Base-by-base conservation (phyloP, 805 yeast genomes). In the Grigorovia jiainica region DNA sequence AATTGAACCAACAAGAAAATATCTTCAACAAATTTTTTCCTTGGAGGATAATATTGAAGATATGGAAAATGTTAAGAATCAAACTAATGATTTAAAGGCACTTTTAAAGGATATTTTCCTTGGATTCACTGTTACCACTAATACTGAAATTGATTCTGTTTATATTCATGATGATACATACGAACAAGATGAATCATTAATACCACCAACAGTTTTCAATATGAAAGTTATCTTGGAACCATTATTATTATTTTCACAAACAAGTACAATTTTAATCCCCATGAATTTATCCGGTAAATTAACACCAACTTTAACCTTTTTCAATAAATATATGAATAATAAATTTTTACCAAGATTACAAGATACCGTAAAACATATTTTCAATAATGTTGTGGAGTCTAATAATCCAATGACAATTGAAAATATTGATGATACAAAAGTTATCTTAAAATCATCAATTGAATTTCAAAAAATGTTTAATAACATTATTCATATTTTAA, bases 181-280 rank as follows among this genome's bases (percentile, higher is more conserved):
- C 45, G 68, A 76, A 18, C 72, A 74, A 49, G 79, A 80, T 41
- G 79, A 81, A 46, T 71, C 79, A 3, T 61, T 86, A 31, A 82
- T 84, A 2, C 76, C 79, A 0, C 78, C 86, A 2, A 78, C 78
- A 53, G 72, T 87, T 13, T 78, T 82, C 61, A 86, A 87, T 52
- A 85, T 89, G 81, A 72, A 89, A 48, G 72, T 83, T 5, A 72
- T 87, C 13, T 61, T 86, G 38, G 95, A 83, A 43, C 79, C 84
- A 31, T 76, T 86, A 31, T 68, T 86, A 38, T 63, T 78, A 10
- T 86, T 85, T 53, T 67, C 78, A 20, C 79, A 83, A 36, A 78
- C 84, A 1, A 65, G 83, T 1, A 64, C 69, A 9, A 51, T 68
- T 2, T 53, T 71, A 4, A 58, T 73, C 9, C 70, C 71, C 1